Evolutionary conservation across 2,329 filamentous ascomycete genomes (phyloP), one percentile per base, ranked within the genome.

Genomic region (Nemania diffusa): DNA sequence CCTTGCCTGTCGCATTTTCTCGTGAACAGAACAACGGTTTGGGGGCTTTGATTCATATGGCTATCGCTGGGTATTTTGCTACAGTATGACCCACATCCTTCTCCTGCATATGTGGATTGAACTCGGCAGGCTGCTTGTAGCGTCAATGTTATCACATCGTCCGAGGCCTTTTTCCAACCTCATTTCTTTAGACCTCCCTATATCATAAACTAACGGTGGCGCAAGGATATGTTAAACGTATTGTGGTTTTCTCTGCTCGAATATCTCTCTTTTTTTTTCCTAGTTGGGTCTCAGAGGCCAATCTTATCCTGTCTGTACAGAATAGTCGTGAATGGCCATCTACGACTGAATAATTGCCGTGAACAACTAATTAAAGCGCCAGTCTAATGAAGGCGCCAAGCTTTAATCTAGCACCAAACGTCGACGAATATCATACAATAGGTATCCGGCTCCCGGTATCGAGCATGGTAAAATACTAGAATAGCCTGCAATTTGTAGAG

Each of bases 201-300:
- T 29, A 67, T 32, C 59, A 22, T 27, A 15, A 61, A 34, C 59
- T 29, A 50, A 27, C 55, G 57, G 61, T 66, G 62, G 56, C 48
- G 26, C 40, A 62, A 62, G 63, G 57, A 37, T 24, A 52, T 60
- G 22, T 40, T 67, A 60, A 69, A 67, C 67, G 67, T 67, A 67
- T 64, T 57, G 40, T 64, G 37, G 32, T 55, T 56, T 57, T 53
- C 26, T 63, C 29, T 56, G 29, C 52, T 51, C 44, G 15, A n/a
- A n/a, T n/a, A n/a, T n/a, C n/a, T n/a, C n/a, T n/a, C 9, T 58
- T 32, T 42, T 52, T 37, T 22, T 46, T 20, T 17, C n/a, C 32
- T 61, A 26, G 50, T 29, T 26, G n/a, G 42, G 32, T 56, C 62
- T 52, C 5, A 13, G 13, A 37, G 50, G 42, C 24, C 32, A 53